Evolutionary conservation across 2,329 filamentous ascomycete species (phyloP).

Genomic region (Plectosphaerella cucumerina): DNA sequence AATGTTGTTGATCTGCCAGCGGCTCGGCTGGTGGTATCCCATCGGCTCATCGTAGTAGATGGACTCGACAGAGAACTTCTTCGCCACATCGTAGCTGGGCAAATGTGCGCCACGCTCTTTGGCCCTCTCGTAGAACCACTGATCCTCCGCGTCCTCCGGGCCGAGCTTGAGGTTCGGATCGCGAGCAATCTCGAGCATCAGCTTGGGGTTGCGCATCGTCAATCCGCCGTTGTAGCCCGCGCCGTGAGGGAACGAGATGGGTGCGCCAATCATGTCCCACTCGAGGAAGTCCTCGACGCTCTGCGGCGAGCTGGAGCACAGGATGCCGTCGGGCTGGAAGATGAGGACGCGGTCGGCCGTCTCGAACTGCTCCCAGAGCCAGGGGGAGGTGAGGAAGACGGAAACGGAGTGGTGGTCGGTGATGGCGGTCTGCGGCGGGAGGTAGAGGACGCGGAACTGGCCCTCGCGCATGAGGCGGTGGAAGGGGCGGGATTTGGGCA

Average conservation of each 20-base stretch:
- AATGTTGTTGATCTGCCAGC: conserved; percentile 17
- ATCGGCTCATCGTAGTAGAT: conserved; percentile 17
- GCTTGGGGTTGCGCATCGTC: conserved; percentile 23
- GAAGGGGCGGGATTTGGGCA: conserved; percentile 13
- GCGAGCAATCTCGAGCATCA: conserved; percentile 15
- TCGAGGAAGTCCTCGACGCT: conserved; percentile 29
- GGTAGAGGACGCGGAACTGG: conserved; percentile 24
- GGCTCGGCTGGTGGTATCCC: conserved; percentile 20
- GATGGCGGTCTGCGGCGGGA: conserved; percentile 24
- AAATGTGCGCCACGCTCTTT: conserved; percentile 12
- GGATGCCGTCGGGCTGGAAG: conserved; percentile 33
- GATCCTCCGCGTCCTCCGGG: conserved; percentile 16
- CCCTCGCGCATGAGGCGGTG: conserved; percentile 13
- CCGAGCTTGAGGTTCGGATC: neutral
- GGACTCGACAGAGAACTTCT: conserved; percentile 19
- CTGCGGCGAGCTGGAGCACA: conserved; percentile 24
- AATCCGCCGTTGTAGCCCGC: conserved; percentile 27
- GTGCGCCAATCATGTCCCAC: conserved; percentile 28
- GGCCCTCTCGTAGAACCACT: conserved; percentile 21
- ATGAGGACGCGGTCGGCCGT: conserved; percentile 27
- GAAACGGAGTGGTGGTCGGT: neutral
- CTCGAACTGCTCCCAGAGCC: conserved; percentile 31
- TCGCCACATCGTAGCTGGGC: conserved; percentile 14
- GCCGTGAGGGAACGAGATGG: neutral
- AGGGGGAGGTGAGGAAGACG: conserved; percentile 21